These are phyloP conservation scores for Draba incana DNA, from an alignment of 345 rosid genomes.

Conservation along the genomic window DNA sequence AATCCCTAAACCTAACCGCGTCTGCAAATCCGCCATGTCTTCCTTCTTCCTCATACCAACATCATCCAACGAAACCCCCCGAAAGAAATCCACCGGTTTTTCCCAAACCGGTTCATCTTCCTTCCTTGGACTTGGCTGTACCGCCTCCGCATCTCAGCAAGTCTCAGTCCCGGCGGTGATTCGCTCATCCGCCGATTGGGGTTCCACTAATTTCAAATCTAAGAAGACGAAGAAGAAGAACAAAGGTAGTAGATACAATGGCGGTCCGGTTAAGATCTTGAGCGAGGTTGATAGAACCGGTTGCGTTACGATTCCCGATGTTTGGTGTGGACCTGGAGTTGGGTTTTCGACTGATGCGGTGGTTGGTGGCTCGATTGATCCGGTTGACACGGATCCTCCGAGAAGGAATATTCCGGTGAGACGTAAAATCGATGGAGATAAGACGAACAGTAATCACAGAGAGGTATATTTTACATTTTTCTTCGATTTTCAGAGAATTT, in stretches of 20 bases:
- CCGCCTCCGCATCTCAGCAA: constrained; percentile 70
- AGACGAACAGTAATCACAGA: constrained; percentile 38
- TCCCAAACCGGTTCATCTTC: constrained; percentile 55
- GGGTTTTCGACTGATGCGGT: constrained; percentile 82
- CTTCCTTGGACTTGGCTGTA: constrained; percentile 75
- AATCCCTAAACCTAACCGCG: constrained; percentile 46
- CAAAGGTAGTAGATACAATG: constrained; percentile 12
- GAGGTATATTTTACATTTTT: constrained; percentile 42
- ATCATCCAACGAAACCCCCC: constrained; percentile 39
- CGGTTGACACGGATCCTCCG: constrained; percentile 50
- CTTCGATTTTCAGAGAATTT: background rate
- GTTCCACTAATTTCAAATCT: constrained; percentile 52
- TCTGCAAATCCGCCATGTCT: constrained; percentile 44
- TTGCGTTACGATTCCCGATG: constrained; percentile 69
- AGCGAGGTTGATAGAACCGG: constrained; percentile 32
- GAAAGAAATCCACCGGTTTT: constrained; percentile 55
- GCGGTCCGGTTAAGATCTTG: constrained; percentile 35
- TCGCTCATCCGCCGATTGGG: constrained; percentile 84
- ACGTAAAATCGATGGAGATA: constrained; percentile 69
- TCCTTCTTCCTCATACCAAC: constrained; percentile 49
- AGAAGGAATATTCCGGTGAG: constrained; percentile 64
- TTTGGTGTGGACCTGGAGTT: constrained; percentile 94
- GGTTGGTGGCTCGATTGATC: constrained; percentile 54
- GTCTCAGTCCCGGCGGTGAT: constrained; percentile 86
- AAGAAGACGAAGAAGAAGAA: constrained; percentile 47